Base-by-base conservation (phyloP, 108 stramenopile species). In the Seminavis robusta region DNA sequence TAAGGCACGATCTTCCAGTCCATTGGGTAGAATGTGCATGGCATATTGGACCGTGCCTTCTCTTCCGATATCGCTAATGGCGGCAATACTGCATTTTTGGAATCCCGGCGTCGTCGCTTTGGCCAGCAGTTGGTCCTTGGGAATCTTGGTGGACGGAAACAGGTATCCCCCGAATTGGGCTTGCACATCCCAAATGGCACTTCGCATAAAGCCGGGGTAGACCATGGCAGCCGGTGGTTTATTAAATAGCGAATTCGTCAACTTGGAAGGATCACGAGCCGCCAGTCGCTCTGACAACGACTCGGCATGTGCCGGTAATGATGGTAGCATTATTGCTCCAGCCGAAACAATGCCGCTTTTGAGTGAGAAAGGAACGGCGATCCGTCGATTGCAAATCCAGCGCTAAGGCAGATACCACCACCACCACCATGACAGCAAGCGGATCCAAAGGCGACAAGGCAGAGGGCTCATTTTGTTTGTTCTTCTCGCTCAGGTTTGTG, bases 81-180 rank as follows among this genome's bases (percentile, higher is more conserved):
- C 43, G 0, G 83, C 89, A 63, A 90, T 86, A 17, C 71, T 72
- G 30, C 83, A 73, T 39, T 86, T 90, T 67, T 86, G 89, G 74
- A 90, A 90, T 1, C 88, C 88, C 4, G 88, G 84, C 25, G 86
- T 66, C 16, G 41, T 41, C 15, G 59, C 45, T 47, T 90, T 68
- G 24, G 40, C 23, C 8, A 71, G 56, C 17, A 90, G 11, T 9
- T 63, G 65, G 27, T 79, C 64, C 33, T 77, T 79, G 28, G 80
- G 39, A 24, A 90, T 84, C 0, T 57, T 58, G 43, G 40, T 54
- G 1, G 80, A 82, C 0, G 89, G 89, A 53, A 90, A 90, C 26
- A 90, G 23, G 43, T 71, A 90, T 8, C 89, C 89, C 8, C 47
- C 47, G 45, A 70, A 86, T 36, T 62, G 50, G 41, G 62, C 60